A percentile compares a stretch with the other conserved stretches of the same genome.
Conservation (phyloP, 306 rosid species). For the Sechiopsis laciniata region DNA sequence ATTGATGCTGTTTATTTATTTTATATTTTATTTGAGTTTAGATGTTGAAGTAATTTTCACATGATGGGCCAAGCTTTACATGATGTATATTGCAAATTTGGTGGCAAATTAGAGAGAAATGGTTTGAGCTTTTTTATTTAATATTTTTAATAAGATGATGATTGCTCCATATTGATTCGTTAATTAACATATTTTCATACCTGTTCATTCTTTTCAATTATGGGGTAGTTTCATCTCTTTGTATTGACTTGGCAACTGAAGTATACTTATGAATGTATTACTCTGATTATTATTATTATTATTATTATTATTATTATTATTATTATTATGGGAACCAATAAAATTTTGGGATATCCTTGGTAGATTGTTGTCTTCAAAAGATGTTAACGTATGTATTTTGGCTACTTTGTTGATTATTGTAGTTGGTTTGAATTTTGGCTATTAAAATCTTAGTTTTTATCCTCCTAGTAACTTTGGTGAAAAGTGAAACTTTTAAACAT, state of each 20-base stretch:
- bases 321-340: too few species aligned
- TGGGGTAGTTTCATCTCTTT: not conserved
- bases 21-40: not conserved
- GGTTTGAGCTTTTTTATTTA: not conserved
- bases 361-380: too few species aligned
- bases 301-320: too few species aligned
- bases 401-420: too few species aligned
- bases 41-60: conserved; percentile 1
- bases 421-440: too few species aligned
- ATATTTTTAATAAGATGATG: not conserved
- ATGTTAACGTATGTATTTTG: too few species aligned
- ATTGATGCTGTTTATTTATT: not conserved
- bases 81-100: not conserved
- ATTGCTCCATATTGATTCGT: not conserved
- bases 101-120: not conserved
- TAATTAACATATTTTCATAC: not conserved
- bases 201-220: not conserved
- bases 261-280: not conserved
- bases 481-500: too few species aligned
- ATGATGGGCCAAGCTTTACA: not conserved
- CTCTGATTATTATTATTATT: too few species aligned
- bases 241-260: not conserved
- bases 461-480: too few species aligned
- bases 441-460: too few species aligned
- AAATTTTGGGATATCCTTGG: too few species aligned